Base-by-base conservation (phyloP, 2,329 filamentous ascomycete genomes). In the Penicillium palitans region DNA sequence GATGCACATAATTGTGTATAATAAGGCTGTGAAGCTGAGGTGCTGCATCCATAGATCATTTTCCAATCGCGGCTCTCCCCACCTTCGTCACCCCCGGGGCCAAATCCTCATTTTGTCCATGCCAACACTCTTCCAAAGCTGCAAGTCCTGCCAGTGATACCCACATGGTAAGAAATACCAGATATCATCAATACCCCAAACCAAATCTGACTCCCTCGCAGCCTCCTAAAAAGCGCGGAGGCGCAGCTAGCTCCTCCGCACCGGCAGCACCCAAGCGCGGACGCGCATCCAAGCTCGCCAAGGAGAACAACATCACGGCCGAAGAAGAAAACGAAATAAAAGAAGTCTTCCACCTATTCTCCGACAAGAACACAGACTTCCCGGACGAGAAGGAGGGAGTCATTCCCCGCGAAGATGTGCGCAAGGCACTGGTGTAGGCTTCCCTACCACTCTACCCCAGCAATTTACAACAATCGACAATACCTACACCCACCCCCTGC, bases 291-390 rank as follows among this genome's bases (percentile, higher is more conserved):
- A 96, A 92, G 75, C 90, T 97, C 68, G 93, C 93, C 31, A 93
- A 93, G 78, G 91, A 96, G 72, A 87, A 97, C 82, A 88, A 92
- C 74, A 86, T 98, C 70, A 88, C 86, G 15, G 89, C 87, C 41
- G 86, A 89, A 63, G 89, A 97, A 77, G 93, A 98, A 78, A 83
- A 84, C 66, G 92, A 97, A 78, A 96, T 99, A 71, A 87, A 86
- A 69, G 93, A 97, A 75, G 93, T 93, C 15, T 98, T 95, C 75
- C 82, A 84, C 24, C 83, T 98, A 8, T 99, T 98, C 74, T 80
- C 87, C 1, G 64, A 70, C 1, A 59, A 70, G 24, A 67, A 75
- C 52, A 83, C 89, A 65, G 85, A 87, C 37, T 85, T 85, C 74
- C 82, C 87, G 21, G 85, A 88, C 52, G 88, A 93, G 68, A 90